Base-by-base conservation (phyloP, 164 flowering plant species). In the Chloranthus sessilifolius region DNA sequence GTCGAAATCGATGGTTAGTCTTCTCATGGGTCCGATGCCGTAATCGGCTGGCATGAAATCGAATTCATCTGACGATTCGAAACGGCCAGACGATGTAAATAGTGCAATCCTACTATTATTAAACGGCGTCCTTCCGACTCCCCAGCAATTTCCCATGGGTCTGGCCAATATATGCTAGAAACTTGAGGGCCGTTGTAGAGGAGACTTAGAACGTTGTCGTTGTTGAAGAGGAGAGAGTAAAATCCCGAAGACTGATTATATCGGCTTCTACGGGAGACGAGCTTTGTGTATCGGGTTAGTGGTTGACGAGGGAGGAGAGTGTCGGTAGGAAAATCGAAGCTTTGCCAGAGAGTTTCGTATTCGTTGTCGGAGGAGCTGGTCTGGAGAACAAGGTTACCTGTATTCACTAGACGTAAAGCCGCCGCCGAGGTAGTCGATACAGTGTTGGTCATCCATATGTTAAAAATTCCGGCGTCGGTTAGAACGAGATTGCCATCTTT, bases 291-390 rank as follows among this genome's bases (percentile, higher is more conserved):
- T 48, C 52, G 69, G 11, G 70, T 74, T 6, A 77, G 38, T 1
- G 23, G 21, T 43, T 78, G 82, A 4, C n/a, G 10, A 14, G 79
- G 74, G 15, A 75, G 61, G 7, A 74, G 67, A 7, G 80, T 74
- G 44, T 73, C 71, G 0, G 46, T 52, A 1, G 56, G 56, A 10
- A 27, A 50, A 23, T 56, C 61, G 15, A 62, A 56, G 43, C 61
- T 56, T 15, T 62, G 31, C 66, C 66, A 62, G 8, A 62, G 16
- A 16, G 50, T 9, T 25, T 9, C 17, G 5, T 7, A 34, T 2
- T 23, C 35, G 4, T 44, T 19, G 25, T 41, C 34, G 21, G 19
- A 3, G n/a, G n/a, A n/a, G n/a, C n/a, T n/a, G n/a, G n/a, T n/a
- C n/a, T n/a, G n/a, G 2, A 65, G 48, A 1, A 54, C 52, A n/a